These are phyloP conservation scores for Exophiala aquamarina DNA, from an alignment of 2,329 filamentous ascomycete species.

Conservation along the genomic window DNA sequence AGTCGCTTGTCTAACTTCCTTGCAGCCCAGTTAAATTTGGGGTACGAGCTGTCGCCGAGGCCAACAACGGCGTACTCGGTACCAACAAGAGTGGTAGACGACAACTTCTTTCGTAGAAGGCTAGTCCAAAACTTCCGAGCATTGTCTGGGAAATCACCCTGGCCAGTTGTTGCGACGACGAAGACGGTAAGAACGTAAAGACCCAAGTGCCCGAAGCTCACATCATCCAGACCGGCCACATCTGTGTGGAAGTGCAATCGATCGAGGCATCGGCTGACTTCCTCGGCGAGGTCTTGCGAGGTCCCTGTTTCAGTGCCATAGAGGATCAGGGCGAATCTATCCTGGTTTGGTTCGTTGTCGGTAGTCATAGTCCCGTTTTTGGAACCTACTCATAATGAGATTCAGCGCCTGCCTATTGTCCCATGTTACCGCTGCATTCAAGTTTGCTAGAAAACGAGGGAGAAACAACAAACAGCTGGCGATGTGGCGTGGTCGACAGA, in stretches of 20 bases:
- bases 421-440: too few species aligned
- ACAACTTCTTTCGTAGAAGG: constrained; percentile 75
- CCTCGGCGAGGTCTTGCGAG: constrained; percentile 84
- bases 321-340: constrained; percentile 63
- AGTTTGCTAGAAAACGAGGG: too few species aligned
- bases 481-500: too few species aligned
- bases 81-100: constrained; percentile 65
- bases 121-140: constrained; percentile 80
- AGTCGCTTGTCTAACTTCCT: constrained; percentile 84
- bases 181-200: constrained; percentile 58
- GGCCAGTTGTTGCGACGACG: constrained; percentile 86
- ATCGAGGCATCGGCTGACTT: constrained; percentile 72
- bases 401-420: too few species aligned
- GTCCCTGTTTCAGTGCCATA: constrained; percentile 97
- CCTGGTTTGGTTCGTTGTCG: background rate
- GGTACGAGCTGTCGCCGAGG: constrained; percentile 90
- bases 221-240: constrained; percentile 72
- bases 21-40: constrained; percentile 93
- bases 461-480: too few species aligned
- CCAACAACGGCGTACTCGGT: constrained; percentile 84
- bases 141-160: constrained; percentile 89
- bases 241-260: constrained; percentile 75
- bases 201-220: constrained; percentile 27
- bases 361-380: background rate
- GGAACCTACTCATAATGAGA: too few species aligned